phyloP scores from a whole-genome alignment of 495 filamentous ascomycete genomes.

The Hypoxylon perforatum region DNA sequence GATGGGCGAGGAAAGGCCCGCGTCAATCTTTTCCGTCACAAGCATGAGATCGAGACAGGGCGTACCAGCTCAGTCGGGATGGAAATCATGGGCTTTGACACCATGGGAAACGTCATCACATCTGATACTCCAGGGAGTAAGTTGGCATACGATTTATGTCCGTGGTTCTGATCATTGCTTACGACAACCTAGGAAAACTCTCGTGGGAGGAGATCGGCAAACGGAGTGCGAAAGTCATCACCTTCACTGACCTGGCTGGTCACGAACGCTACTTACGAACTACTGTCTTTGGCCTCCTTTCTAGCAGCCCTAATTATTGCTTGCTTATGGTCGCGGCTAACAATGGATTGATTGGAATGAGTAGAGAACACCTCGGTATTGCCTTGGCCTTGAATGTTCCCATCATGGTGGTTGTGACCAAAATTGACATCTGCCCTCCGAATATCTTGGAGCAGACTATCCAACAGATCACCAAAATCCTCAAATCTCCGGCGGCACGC shows the following conservation, averaged over 20 bases:
- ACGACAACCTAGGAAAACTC: constrained; percentile 58
- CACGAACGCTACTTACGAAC: constrained; percentile 96
- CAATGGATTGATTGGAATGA: constrained; percentile 97
- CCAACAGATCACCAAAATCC: constrained; percentile 87
- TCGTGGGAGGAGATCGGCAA: constrained; percentile 99
- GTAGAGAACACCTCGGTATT: constrained; percentile 96
- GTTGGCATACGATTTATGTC: constrained; percentile 3
- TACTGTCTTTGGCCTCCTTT: constrained; percentile 94
- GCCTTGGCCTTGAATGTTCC: constrained; percentile 95
- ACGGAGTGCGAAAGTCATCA: constrained; percentile 94
- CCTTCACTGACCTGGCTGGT: constrained; percentile 94
- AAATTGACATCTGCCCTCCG: constrained; percentile 98
- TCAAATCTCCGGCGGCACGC: constrained; percentile 91
- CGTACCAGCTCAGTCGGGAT: constrained; percentile 95
- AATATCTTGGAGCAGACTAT: constrained; percentile 95
- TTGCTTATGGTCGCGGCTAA: constrained; percentile 98
- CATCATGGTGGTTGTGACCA: constrained; percentile 97
- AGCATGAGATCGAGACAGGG: constrained; percentile 96
- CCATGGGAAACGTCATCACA: constrained; percentile 82
- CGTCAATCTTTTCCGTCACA: constrained; percentile 96
- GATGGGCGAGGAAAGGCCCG: constrained; percentile 94
- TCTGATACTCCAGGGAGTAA: constrained; percentile 85
- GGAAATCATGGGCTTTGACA: constrained; percentile 99
- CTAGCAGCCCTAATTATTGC: constrained; percentile 97
- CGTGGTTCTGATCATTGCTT: background rate